Evolutionary conservation across 768 basidiomycete genomes (phyloP).

Genomic region (Mrakia frigida): DNA sequence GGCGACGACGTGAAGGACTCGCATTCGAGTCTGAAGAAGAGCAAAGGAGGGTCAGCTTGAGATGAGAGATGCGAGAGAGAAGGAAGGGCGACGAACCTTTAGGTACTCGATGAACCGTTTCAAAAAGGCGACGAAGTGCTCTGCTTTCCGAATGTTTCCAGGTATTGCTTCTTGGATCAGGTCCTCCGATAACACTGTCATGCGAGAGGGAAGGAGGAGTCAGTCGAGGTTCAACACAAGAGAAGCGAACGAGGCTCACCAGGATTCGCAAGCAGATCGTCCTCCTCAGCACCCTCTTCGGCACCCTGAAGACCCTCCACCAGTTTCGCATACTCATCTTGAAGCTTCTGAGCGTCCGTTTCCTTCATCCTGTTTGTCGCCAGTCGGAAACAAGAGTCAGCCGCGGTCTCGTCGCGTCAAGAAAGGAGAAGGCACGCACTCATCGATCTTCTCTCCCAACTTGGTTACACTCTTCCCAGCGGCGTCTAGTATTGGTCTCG

Average conservation of each 20-base stretch:
- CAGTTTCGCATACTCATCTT: conserved; percentile 92
- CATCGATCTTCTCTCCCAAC: conserved; percentile 86
- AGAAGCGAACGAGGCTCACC: conserved; percentile 49
- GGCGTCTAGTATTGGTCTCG: conserved; percentile 93
- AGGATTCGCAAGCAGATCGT: conserved; percentile 83
- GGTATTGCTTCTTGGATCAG: conserved; percentile 91
- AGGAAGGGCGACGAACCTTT: conserved; percentile 57
- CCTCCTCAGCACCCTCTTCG: conserved; percentile 53
- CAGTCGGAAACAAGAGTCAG: neutral
- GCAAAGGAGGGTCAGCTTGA: neutral
- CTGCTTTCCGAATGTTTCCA: conserved; percentile 96
- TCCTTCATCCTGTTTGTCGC: conserved; percentile 80
- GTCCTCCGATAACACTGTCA: conserved; percentile 84
- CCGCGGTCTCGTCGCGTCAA: neutral
- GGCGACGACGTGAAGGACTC: conserved; percentile 97
- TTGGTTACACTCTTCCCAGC: conserved; percentile 80
- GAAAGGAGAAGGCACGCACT: conserved; percentile 53
- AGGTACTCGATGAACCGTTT: conserved; percentile 98
- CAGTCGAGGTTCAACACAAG: neutral
- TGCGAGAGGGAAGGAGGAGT: conserved; percentile 7
- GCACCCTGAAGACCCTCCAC: conserved; percentile 89
- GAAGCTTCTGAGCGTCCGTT: conserved; percentile 86
- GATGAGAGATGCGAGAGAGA: neutral
- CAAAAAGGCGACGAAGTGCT: conserved; percentile 97
- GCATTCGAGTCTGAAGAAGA: conserved; percentile 80